These are phyloP conservation scores for Medicago truncatula DNA, from an alignment of 306 rosid species.

Conservation along the genomic window MtrunA17r5.0-ANR NC_053047.1:10475001-10475500, in stretches of 20 bases:
- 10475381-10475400: too few species aligned
- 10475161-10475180: neutral
- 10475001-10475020: too few species aligned
- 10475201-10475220: neutral
- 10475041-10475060: too few species aligned
- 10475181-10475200: conserved; percentile 2
- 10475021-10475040: too few species aligned
- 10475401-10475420: neutral
- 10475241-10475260: neutral
- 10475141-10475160: neutral
- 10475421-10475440: neutral
- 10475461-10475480: neutral
- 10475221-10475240: neutral
- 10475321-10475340: neutral
- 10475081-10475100: neutral
- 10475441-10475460: neutral
- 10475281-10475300: neutral
- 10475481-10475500: too few species aligned
- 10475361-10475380: too few species aligned
- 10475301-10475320: neutral
- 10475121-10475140: neutral
- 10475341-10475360: neutral
- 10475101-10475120: neutral
- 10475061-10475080: neutral
- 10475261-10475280: neutral